These are phyloP conservation scores for Vigna hirtella DNA, from an alignment of 306 rosid species.

Conservation along the genomic window DNA sequence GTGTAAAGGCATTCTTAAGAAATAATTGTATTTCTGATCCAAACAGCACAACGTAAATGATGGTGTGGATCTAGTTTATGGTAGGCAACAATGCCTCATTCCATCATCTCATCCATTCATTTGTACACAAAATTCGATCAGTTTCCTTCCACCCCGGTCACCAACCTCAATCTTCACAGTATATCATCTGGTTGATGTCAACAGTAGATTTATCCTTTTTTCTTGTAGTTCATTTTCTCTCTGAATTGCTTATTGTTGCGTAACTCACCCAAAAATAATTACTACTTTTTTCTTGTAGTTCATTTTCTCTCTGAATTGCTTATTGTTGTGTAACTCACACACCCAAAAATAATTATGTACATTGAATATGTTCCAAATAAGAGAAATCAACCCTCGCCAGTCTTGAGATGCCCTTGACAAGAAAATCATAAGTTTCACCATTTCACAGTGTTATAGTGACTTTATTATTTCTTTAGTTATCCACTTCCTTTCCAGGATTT, in stretches of 20 bases:
- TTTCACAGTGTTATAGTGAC: neutral
- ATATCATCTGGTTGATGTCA: no score
- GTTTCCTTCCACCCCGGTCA: neutral
- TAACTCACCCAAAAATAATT: no score
- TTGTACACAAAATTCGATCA: neutral
- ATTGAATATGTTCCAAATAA: neutral
- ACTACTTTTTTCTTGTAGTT: no score
- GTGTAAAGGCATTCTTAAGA: slow-evolving; percentile 11
- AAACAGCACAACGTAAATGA: slow-evolving; percentile 9
- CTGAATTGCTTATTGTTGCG: no score
- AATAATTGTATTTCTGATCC: slow-evolving; percentile 11
- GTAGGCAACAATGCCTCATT: neutral
- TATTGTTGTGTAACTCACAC: no score
- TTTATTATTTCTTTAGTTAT: neutral
- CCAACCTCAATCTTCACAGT: neutral
- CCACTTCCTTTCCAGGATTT: slow-evolving; percentile 18
- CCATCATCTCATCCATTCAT: neutral
- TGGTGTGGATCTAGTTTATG: neutral
- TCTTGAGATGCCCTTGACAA: slow-evolving; percentile 1
- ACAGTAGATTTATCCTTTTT: no score
- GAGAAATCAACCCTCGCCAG: neutral
- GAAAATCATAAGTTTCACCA: slow-evolving; percentile 8
- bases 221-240: no score
- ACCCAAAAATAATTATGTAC: neutral
- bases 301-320: no score